Evolutionary conservation across 140 eudicot species (phyloP).

Genomic region (Cichorium intybus): DNA sequence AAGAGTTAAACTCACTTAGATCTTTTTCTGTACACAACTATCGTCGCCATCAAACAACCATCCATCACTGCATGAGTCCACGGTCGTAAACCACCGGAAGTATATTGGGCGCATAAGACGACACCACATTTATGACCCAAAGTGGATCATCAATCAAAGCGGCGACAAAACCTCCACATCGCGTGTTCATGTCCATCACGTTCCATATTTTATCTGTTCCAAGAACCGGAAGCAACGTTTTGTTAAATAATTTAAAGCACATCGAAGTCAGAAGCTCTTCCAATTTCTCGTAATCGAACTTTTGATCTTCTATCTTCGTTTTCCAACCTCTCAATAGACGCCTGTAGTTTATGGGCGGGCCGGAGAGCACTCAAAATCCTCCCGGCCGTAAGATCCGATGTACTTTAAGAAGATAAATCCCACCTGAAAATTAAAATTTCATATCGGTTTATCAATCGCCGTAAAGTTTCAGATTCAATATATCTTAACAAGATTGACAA

Average conservation of each 20-base stretch:
- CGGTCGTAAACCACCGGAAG: conserved; percentile 83
- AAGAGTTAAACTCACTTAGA: no score
- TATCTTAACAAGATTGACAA: conserved; percentile 1
- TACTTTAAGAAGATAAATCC: conserved; percentile 84
- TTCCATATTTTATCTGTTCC: conserved; percentile 81
- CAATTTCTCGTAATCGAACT: conserved; percentile 67
- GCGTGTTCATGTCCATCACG: conserved; percentile 92
- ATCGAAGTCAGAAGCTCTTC: conserved; percentile 65
- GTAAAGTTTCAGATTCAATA: not conserved
- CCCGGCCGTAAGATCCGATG: conserved; percentile 92
- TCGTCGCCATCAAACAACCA: no score
- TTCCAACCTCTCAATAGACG: conserved; percentile 92
- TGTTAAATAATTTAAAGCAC: conserved; percentile 79
- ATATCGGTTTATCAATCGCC: not conserved
- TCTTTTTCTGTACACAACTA: no score
- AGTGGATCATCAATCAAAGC: conserved; percentile 64
- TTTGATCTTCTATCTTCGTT: conserved; percentile 73
- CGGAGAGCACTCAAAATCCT: conserved; percentile 97
- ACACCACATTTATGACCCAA: conserved; percentile 97
- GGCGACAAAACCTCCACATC: conserved; percentile 92
- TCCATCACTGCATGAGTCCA: no score
- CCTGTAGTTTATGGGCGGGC: conserved; percentile 84
- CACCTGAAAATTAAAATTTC: conserved; percentile 47
- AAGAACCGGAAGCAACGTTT: conserved; percentile 63
- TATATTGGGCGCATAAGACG: conserved; percentile 78